Base-by-base conservation (phyloP, 345 rosid genomes). In the Arabidopsis thaliana region DNA sequence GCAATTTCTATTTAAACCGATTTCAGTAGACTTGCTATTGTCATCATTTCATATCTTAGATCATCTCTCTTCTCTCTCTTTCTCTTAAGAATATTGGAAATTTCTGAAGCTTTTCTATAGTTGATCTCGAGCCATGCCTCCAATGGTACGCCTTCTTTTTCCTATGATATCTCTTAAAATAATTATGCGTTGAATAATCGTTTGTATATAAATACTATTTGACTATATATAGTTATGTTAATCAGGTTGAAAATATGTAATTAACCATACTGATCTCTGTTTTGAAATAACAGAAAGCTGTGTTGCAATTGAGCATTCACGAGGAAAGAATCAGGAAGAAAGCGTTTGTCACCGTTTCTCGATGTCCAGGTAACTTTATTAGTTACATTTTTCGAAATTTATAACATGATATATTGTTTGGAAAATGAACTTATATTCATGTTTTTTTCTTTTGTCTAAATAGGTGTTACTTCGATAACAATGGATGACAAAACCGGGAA, bases 401-500 rank as follows among this genome's bases (percentile, higher is more conserved):
- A 16, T 5, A 38, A 58, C 55, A 30, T 50, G 56, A 20, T 61
- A 20, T 61, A 1, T 30, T 32, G 0, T 30, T 16, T 4, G 3
- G 8, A 0, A 51, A 45, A 33, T 14, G n/a, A 55, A 65, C n/a
- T 52, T 52, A 6, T n/a, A 7, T 30, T 48, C 25, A 24, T 30
- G 2, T 59, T 24, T 33, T 24, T 0, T 10, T n/a, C 14, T 8
- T 12, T 4, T 9, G n/a, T n/a, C n/a, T n/a, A n/a, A n/a, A 25
- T 53, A 73, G 79, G 91, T 64, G 87, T 91, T 34, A 81, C 78
- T 12, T 86, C 91, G 1, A 60, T 88, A 22, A 8, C 84, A 48
- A 23, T 86, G 69, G 91, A 90, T 62, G 74, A 79, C 76, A 87
- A 91, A 82, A 87, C 88, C n/a, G 80, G 81, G 68, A 86, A 88